These are phyloP conservation scores for Cryphonectria radicalis DNA, from an alignment of 2,329 filamentous ascomycete species.

Conservation along the genomic window DNA sequence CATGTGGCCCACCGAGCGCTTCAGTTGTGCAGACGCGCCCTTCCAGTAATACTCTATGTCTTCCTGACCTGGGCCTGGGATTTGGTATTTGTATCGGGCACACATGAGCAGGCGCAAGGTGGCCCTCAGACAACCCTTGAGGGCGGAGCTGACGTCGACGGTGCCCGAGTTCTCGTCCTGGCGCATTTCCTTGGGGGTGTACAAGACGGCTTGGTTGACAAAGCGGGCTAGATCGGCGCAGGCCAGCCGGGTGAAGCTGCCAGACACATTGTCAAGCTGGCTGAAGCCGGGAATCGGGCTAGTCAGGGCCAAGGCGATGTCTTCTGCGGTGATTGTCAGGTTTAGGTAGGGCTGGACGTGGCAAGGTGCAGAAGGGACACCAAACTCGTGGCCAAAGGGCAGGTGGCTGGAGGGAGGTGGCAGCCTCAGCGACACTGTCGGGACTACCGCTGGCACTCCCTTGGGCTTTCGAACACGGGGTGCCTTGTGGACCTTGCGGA, in stretches of 20 bases:
- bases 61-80: background rate
- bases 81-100: background rate
- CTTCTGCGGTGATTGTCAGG: background rate
- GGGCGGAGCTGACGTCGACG: too few species aligned
- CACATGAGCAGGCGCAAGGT: background rate
- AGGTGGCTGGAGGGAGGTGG: background rate
- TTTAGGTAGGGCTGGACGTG: background rate
- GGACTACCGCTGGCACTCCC: background rate
- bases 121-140: background rate
- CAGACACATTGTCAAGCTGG: background rate
- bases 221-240: background rate
- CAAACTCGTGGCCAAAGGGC: background rate
- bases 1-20: background rate
- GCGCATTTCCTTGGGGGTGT: background rate
- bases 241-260: background rate
- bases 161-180: background rate
- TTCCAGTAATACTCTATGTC: background rate
- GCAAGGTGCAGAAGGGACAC: background rate
- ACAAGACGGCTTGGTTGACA: background rate
- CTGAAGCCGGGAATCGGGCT: background rate
- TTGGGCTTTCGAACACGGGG: background rate
- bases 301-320: background rate
- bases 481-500: background rate
- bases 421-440: background rate
- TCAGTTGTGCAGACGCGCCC: background rate